Percentiles rank a stretch among this genome's conserved stretches.
Conservation (phyloP, 345 rosid species). For the Dovyalis caffra region DNA sequence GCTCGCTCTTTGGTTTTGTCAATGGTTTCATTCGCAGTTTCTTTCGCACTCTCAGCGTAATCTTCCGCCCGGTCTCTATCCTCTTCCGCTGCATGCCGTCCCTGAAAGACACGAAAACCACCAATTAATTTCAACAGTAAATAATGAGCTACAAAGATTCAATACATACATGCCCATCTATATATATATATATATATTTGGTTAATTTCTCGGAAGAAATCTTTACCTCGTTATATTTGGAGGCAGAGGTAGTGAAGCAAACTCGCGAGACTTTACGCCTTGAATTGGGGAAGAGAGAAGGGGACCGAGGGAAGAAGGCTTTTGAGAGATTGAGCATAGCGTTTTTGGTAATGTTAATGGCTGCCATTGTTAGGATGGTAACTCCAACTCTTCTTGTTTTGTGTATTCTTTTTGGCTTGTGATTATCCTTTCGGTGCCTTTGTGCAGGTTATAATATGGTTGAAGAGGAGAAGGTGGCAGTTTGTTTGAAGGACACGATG, state of each 20-base stretch:
- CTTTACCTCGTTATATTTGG: constrained; percentile 26
- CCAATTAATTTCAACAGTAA: not conserved
- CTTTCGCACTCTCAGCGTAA: constrained; percentile 6
- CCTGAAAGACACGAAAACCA: constrained; percentile 16
- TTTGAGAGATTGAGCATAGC: constrained; percentile 24
- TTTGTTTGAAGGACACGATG: constrained; percentile 7
- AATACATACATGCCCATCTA: not conserved
- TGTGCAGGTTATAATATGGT: constrained; percentile 2
- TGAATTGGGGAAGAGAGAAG: constrained; percentile 1
- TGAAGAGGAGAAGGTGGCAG: constrained; percentile 20
- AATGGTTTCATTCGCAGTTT: constrained; percentile 1
- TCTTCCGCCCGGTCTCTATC: constrained; percentile 15
- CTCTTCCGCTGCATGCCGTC: constrained; percentile 18
- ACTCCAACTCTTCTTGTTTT: not conserved
- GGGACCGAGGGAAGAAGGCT: constrained; percentile 10
- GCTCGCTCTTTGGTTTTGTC: constrained; percentile 4
- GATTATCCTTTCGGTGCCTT: not conserved
- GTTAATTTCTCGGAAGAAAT: no score
- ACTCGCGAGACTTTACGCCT: constrained; percentile 28
- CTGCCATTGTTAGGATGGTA: constrained; percentile 24
- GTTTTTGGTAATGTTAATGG: constrained; percentile 24
- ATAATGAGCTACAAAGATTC: not conserved
- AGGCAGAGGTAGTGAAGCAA: constrained; percentile 36
- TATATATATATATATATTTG: not conserved
- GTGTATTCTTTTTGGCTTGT: not conserved